Conservation (phyloP, 2,329 filamentous ascomycete genomes). For the Coniella vitis region DNA sequence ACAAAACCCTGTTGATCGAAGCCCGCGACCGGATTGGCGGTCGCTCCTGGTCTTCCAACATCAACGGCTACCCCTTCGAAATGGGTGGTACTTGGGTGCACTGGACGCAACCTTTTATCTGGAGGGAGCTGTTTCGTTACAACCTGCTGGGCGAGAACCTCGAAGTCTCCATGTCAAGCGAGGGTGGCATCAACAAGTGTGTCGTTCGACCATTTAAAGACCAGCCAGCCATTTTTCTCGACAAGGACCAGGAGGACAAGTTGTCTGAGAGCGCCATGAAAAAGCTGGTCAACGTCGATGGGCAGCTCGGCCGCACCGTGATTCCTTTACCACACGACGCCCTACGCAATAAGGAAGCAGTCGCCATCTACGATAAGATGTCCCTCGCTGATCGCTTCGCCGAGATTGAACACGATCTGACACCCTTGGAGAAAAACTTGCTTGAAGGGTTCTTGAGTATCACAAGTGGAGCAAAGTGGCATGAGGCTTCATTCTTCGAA, state of each 20-base stretch:
- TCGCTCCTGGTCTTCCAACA: constrained; percentile 38
- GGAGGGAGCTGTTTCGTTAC: constrained; percentile 40
- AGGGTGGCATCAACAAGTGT: constrained; percentile 33
- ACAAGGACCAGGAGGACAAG: constrained; percentile 34
- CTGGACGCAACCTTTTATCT: constrained; percentile 36
- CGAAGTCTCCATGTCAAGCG: constrained; percentile 30
- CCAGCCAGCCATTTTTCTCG: constrained; percentile 23
- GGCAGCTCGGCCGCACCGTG: constrained; percentile 27
- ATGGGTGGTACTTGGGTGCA: constrained; percentile 45
- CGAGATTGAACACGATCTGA: constrained; percentile 31
- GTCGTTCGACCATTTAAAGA: constrained; percentile 25
- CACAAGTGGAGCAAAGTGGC: constrained; percentile 33
- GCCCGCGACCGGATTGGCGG: constrained; percentile 42
- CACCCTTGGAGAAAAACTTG: constrained; percentile 31
- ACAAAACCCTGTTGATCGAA: constrained; percentile 36
- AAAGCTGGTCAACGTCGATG: constrained; percentile 42
- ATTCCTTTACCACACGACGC: constrained; percentile 35
- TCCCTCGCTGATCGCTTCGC: constrained; percentile 36
- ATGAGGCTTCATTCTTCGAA: constrained; percentile 38
- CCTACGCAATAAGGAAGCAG: constrained; percentile 25
- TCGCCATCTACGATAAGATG: constrained; percentile 29
- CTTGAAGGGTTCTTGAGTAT: constrained; percentile 36
- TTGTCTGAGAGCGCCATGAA: constrained; percentile 28
- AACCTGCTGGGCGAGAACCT: constrained; percentile 32
- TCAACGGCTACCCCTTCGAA: constrained; percentile 36